A percentile compares a stretch with the other conserved stretches of the same genome.
These are phyloP conservation scores for Mycena metata DNA, from an alignment of 768 basidiomycete genomes.

Conservation along the genomic window DNA sequence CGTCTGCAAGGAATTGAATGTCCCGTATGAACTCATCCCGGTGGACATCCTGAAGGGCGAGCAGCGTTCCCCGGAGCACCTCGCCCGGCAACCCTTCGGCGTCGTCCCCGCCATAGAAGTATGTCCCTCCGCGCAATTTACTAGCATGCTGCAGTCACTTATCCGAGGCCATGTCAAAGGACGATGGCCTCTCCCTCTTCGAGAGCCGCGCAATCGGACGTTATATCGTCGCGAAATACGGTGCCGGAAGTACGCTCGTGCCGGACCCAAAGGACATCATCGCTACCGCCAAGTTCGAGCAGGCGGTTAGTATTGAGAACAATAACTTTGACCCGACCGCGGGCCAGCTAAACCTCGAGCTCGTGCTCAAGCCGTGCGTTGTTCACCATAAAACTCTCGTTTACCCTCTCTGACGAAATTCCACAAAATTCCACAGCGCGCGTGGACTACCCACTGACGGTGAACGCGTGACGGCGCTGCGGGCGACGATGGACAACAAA, in stretches of 20 bases:
- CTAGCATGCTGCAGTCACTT: not conserved
- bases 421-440: not conserved
- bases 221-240: conserved; percentile 57
- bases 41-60: conserved; percentile 46
- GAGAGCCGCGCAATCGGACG: conserved; percentile 59
- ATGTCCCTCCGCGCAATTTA: not conserved
- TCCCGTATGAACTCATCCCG: conserved; percentile 53
- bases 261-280: conserved; percentile 42
- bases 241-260: conserved; percentile 51
- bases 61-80: conserved; percentile 47
- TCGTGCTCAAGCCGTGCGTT: conserved; percentile 56
- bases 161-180: conserved; percentile 36
- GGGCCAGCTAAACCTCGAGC: conserved; percentile 52
- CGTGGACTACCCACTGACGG: conserved; percentile 46
- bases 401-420: too few species aligned
- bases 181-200: conserved; percentile 59
- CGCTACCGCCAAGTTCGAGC: conserved; percentile 50
- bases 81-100: conserved; percentile 60
- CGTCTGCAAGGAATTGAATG: conserved; percentile 54
- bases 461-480: conserved; percentile 37
- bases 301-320: conserved; percentile 55
- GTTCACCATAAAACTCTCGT: not conserved
- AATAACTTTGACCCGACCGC: conserved; percentile 60
- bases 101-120: conserved; percentile 55
- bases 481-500: conserved; percentile 44